phyloP scores from a whole-genome alignment of 306 rosid species.

The Lathyrus oleraceus region DNA sequence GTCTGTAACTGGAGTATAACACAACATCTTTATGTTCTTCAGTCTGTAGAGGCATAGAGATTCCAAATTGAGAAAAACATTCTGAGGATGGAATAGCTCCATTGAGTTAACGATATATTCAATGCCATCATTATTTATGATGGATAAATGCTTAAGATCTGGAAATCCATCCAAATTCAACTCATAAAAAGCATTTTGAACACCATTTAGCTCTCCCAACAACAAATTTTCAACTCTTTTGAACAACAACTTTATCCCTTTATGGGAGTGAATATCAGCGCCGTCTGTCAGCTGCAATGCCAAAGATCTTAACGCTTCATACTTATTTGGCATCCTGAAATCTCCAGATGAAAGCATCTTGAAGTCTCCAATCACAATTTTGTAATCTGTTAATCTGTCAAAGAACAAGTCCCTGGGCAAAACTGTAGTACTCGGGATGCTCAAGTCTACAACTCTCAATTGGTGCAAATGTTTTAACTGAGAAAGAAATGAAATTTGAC shows the following conservation, averaged over 20 bases:
- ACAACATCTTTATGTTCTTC: slow-evolving; percentile 9
- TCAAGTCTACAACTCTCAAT: not conserved
- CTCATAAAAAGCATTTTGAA: slow-evolving; percentile 21
- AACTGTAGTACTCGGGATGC: not conserved
- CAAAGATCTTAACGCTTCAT: slow-evolving; percentile 27
- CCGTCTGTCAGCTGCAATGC: slow-evolving; percentile 33
- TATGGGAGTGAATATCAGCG: slow-evolving; percentile 24
- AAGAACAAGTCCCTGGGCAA: slow-evolving; percentile 10
- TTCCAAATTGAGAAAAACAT: slow-evolving; percentile 37
- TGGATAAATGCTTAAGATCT: slow-evolving; percentile 34
- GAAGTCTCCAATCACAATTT: slow-evolving; percentile 42
- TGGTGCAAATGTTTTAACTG: slow-evolving; percentile 22
- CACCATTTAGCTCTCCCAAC: slow-evolving; percentile 38
- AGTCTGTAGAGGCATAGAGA: slow-evolving; percentile 28
- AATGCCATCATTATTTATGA: slow-evolving; percentile 27
- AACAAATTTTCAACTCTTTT: slow-evolving; percentile 41
- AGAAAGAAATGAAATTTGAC: slow-evolving; percentile 16
- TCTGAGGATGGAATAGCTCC: not conserved
- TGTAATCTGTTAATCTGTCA: slow-evolving; percentile 27
- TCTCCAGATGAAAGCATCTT: slow-evolving; percentile 5
- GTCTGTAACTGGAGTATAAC: not conserved
- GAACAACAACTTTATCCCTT: slow-evolving; percentile 38
- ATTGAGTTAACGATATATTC: slow-evolving; percentile 25
- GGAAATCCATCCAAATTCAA: slow-evolving; percentile 40
- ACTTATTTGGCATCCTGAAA: slow-evolving; percentile 14